Conservation (phyloP, 495 filamentous ascomycete species). For the Ramalina intermedia region DNA sequence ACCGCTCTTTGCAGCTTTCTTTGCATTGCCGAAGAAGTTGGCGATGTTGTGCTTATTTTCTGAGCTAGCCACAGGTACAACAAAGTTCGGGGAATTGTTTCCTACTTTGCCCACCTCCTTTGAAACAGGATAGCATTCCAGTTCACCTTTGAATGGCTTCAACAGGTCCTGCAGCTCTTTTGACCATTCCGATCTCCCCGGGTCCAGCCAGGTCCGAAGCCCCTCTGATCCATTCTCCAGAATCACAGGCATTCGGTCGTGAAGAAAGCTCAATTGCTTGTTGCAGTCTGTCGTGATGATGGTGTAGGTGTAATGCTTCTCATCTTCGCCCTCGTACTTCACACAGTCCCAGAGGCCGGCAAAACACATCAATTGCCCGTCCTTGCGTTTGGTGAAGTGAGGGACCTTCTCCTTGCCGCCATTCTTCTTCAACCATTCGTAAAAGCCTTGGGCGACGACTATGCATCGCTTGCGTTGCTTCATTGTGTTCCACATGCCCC, state of each 20-base stretch:
- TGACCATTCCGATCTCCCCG: slow-evolving; percentile 53
- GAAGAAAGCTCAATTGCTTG: slow-evolving; percentile 64
- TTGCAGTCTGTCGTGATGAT: slow-evolving; percentile 83
- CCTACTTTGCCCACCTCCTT: slow-evolving; percentile 92
- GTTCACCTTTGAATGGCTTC: slow-evolving; percentile 60
- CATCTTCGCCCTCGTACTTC: slow-evolving; percentile 52
- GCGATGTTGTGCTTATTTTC: slow-evolving; percentile 87
- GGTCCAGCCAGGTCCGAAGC: slow-evolving; percentile 71
- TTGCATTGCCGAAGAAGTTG: slow-evolving; percentile 68
- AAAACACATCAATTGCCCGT: slow-evolving; percentile 74
- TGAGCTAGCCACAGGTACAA: slow-evolving; percentile 64
- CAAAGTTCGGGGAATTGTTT: slow-evolving; percentile 73
- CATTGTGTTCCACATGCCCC: slow-evolving; percentile 85
- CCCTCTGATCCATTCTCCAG: slow-evolving; percentile 59
- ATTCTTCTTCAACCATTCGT: slow-evolving; percentile 84
- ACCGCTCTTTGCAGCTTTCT: slow-evolving; percentile 20
- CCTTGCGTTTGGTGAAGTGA: slow-evolving; percentile 65
- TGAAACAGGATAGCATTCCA: slow-evolving; percentile 74
- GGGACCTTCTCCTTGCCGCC: slow-evolving; percentile 67
- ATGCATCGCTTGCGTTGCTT: slow-evolving; percentile 79
- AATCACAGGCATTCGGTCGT: slow-evolving; percentile 93
- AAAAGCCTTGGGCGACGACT: slow-evolving; percentile 81
- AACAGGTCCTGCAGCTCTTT: slow-evolving; percentile 62
- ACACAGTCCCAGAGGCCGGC: slow-evolving; percentile 90
- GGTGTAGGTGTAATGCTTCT: slow-evolving; percentile 72